A percentile compares a stretch with the other conserved stretches of the same genome.
Evolutionary conservation across 257 asterid genomes (phyloP).

Genomic region (Thymus quinquecostatus): DNA sequence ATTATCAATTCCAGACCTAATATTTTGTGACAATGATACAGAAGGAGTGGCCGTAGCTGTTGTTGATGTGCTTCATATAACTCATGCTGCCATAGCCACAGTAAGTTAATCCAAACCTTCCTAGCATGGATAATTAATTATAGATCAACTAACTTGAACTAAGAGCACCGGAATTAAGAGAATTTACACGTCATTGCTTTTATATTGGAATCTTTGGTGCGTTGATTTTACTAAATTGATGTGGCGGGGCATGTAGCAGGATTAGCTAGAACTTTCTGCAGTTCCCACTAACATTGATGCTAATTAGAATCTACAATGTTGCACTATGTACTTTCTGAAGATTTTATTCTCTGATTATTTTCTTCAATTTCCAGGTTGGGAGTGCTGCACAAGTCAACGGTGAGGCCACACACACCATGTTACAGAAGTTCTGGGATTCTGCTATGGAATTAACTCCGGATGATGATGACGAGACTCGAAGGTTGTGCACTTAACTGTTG

Average conservation of each 20-base stretch:
- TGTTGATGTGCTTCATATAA: constrained; percentile 87
- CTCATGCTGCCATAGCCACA: constrained; percentile 93
- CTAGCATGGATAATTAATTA: background rate
- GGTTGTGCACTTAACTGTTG: constrained; percentile 47
- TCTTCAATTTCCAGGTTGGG: constrained; percentile 67
- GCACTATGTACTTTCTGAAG: constrained; percentile 6
- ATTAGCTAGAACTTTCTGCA: constrained; percentile 14
- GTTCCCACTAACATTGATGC: background rate
- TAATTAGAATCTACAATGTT: constrained; percentile 2
- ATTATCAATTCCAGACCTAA: constrained; percentile 13
- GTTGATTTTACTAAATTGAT: background rate
- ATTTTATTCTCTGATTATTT: constrained; percentile 21
- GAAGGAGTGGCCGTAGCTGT: constrained; percentile 89
- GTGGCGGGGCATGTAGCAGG: background rate
- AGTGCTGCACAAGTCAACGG: constrained; percentile 63
- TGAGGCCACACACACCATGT: constrained; percentile 78
- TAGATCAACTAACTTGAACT: background rate
- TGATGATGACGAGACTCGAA: constrained; percentile 76
- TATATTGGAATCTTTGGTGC: background rate
- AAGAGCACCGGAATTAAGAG: background rate
- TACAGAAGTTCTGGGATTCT: constrained; percentile 99
- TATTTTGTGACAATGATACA: constrained; percentile 41
- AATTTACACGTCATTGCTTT: background rate
- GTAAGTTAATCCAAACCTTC: constrained; percentile 52
- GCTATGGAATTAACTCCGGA: constrained; percentile 88